phyloP scores from a whole-genome alignment of 768 basidiomycete species.

The Boletus pseudo-olivaceus region DNA sequence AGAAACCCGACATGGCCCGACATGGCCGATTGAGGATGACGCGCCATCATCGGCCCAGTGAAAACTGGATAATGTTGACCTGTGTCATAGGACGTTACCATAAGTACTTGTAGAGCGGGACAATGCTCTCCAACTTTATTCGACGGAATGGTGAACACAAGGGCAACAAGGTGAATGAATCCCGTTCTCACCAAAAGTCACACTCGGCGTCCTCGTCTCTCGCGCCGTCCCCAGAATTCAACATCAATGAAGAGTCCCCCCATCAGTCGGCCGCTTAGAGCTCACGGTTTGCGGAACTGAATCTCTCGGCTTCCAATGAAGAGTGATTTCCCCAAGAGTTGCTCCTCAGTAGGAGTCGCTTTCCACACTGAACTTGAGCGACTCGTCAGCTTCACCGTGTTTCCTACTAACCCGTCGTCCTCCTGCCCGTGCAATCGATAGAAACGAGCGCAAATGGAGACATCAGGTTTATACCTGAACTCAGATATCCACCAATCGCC shows the following conservation, averaged over 20 bases:
- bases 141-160: conserved; percentile 28
- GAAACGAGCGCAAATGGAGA: conserved; percentile 33
- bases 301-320: conserved; percentile 34
- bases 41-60: too few relatives aligned
- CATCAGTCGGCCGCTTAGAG: not conserved
- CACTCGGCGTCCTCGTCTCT: conserved; percentile 6
- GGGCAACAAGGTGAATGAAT: conserved; percentile 12
- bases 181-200: conserved; percentile 6
- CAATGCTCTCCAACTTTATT: conserved; percentile 30
- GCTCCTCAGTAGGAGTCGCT: conserved; percentile 10
- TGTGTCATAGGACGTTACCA: too few relatives aligned
- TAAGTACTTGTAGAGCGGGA: too few relatives aligned
- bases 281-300: conserved; percentile 23
- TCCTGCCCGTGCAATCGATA: conserved; percentile 33
- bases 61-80: too few relatives aligned
- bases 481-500: conserved; percentile 37
- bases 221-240: conserved; percentile 15
- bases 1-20: too few relatives aligned
- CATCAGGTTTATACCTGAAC: conserved; percentile 31
- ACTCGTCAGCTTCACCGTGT: conserved; percentile 30
- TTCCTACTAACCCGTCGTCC: conserved; percentile 31
- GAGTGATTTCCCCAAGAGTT: conserved; percentile 42
- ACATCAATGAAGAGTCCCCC: conserved; percentile 22
- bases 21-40: too few relatives aligned
- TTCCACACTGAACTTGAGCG: conserved; percentile 31